These are phyloP conservation scores for Leucocoprinus sp. DNA, from an alignment of 768 basidiomycete genomes.

Conservation along the genomic window DNA sequence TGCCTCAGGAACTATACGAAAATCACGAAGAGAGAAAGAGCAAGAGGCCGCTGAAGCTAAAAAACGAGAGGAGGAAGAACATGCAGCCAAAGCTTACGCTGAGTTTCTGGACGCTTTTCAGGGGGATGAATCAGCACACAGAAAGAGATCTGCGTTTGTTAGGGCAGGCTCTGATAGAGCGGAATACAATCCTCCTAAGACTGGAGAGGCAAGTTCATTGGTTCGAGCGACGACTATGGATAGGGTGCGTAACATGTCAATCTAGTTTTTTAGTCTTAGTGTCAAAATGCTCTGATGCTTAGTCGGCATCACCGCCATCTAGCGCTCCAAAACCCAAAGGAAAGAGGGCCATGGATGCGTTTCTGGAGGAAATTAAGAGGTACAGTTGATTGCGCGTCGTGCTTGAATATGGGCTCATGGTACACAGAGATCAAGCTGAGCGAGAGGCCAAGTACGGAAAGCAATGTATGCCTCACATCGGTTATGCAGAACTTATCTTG, in stretches of 20 bases:
- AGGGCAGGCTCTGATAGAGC: constrained; percentile 46
- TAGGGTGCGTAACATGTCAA: constrained; percentile 13
- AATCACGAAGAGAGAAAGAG: constrained; percentile 89
- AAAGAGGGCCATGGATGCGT: constrained; percentile 92
- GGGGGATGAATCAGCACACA: constrained; percentile 49
- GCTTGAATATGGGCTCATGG: neutral
- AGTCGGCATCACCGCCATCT: constrained; percentile 55
- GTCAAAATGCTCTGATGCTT: neutral
- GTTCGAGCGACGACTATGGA: constrained; percentile 5
- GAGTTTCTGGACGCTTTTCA: constrained; percentile 85
- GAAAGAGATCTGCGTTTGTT: constrained; percentile 47
- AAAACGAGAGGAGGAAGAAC: constrained; percentile 74
- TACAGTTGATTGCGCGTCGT: constrained; percentile 20
- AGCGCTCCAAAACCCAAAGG: constrained; percentile 72
- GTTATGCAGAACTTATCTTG: neutral
- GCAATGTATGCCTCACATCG: constrained; percentile 35
- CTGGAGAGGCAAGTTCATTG: constrained; percentile 1
- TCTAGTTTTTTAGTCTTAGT: constrained; percentile 1
- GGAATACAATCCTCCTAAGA: constrained; percentile 26
- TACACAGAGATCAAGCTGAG: constrained; percentile 78
- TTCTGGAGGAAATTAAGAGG: constrained; percentile 96
- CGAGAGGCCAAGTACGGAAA: constrained; percentile 79
- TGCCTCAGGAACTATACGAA: constrained; percentile 76
- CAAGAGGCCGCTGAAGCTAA: constrained; percentile 89
- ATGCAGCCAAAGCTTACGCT: constrained; percentile 70